These are phyloP conservation scores for Trichoderma simmonsii DNA, from an alignment of 2,329 filamentous ascomycete species.

Conservation along the genomic window DNA sequence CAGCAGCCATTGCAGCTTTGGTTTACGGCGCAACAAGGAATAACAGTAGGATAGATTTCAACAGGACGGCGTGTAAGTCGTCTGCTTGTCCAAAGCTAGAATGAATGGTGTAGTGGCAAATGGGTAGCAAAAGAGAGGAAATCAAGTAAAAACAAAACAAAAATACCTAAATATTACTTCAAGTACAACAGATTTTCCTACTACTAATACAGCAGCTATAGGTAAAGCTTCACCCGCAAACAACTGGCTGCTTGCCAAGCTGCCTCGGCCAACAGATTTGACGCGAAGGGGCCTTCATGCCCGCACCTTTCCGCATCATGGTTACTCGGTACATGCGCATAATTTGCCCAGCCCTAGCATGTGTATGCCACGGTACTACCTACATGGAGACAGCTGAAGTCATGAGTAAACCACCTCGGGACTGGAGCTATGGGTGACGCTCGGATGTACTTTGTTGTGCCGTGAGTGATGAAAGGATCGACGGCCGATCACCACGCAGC, in stretches of 20 bases:
- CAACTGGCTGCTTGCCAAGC: not conserved
- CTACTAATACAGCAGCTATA: not conserved
- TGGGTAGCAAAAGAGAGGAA: not conserved
- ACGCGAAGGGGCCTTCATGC: not conserved
- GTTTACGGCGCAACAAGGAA: not conserved
- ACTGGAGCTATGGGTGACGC: not conserved
- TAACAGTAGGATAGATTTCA: not conserved
- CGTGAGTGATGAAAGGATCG: not conserved
- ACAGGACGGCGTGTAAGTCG: not conserved
- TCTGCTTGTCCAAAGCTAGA: not conserved
- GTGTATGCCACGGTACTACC: not conserved
- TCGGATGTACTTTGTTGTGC: not conserved
- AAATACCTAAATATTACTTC: not conserved
- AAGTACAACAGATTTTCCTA: not conserved
- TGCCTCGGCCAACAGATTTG: not conserved
- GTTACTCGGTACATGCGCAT: not conserved
- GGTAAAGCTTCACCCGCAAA: not conserved
- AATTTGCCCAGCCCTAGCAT: not conserved
- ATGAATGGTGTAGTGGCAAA: not conserved
- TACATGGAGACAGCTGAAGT: not conserved
- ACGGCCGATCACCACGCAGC: not conserved
- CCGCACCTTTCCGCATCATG: not conserved
- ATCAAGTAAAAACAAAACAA: not conserved
- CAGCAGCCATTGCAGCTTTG: conserved; percentile 25
- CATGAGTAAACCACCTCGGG: not conserved